These are phyloP conservation scores for Mycosphaerella sp. DNA, from an alignment of 2,329 filamentous ascomycete species.

Conservation along the genomic window DNA sequence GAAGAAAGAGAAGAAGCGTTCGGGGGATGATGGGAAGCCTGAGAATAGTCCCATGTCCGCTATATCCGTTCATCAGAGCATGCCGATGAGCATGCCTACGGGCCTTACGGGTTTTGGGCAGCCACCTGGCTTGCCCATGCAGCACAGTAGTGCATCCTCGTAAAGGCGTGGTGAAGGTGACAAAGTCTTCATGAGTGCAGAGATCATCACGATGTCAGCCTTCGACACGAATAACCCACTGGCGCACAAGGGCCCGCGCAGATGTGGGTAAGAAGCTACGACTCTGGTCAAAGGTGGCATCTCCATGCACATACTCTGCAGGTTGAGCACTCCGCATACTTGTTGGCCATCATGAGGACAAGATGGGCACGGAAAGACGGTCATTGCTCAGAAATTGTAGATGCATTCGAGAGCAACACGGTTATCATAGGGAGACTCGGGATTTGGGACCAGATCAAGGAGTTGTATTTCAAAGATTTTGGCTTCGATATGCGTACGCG, in stretches of 20 bases:
- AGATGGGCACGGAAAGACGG: background rate
- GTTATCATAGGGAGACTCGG: background rate
- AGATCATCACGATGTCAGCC: too few relatives aligned
- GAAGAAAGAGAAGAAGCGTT: constrained; percentile 38
- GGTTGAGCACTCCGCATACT: background rate
- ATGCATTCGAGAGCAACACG: background rate
- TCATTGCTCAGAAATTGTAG: too few relatives aligned
- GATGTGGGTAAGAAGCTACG: too few relatives aligned
- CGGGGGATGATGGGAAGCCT: constrained; percentile 25
- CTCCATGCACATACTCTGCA: background rate
- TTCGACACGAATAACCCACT: too few relatives aligned
- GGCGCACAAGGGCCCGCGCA: too few relatives aligned
- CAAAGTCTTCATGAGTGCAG: background rate
- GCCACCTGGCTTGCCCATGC: constrained; percentile 23
- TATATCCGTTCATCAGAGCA: constrained; percentile 13
- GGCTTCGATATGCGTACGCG: background rate
- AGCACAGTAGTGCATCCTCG: constrained; percentile 15
- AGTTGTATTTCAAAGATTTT: background rate
- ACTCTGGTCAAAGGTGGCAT: too few relatives aligned
- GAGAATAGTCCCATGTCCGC: constrained; percentile 18
- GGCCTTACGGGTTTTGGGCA: constrained; percentile 17
- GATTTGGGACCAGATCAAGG: background rate
- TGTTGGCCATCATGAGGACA: background rate
- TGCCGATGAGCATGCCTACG: constrained; percentile 14
- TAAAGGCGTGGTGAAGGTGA: background rate